phyloP scores from a whole-genome alignment of 73 alveolate species.

The Stentor roeselii region DNA sequence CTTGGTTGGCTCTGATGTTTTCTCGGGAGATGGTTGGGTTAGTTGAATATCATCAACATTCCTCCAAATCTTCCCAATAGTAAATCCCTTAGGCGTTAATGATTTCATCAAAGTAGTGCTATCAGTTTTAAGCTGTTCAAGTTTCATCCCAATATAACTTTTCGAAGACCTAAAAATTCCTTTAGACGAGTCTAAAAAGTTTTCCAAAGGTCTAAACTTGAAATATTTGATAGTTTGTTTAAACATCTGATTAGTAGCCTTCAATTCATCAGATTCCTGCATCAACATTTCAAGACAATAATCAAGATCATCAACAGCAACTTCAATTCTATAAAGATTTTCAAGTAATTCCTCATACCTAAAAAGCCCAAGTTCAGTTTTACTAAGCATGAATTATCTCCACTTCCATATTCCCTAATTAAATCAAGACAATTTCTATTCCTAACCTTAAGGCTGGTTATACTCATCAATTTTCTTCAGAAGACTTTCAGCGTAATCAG shows the following conservation, averaged over 20 bases:
- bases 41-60: no score
- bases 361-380: neutral
- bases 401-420: neutral
- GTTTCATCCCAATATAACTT: neutral
- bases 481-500: constrained; percentile 77
- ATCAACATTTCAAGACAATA: no score
- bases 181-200: neutral
- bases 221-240: no score
- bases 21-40: neutral
- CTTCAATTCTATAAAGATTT: neutral
- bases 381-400: neutral
- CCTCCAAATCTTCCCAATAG: neutral
- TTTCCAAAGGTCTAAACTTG: no score
- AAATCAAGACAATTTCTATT: neutral
- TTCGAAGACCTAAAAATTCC: neutral
- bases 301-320: no score
- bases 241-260: no score
- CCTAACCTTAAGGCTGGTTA: constrained; percentile 32
- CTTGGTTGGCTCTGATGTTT: neutral
- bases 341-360: neutral
- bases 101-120: no score
- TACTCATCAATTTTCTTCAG: constrained; percentile 78
- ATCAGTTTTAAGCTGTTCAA: no score
- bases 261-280: no score
- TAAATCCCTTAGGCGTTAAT: neutral